Evolutionary conservation across 2,329 filamentous ascomycete species (phyloP).

Genomic region (Chaetomiaceae sp.): DNA sequence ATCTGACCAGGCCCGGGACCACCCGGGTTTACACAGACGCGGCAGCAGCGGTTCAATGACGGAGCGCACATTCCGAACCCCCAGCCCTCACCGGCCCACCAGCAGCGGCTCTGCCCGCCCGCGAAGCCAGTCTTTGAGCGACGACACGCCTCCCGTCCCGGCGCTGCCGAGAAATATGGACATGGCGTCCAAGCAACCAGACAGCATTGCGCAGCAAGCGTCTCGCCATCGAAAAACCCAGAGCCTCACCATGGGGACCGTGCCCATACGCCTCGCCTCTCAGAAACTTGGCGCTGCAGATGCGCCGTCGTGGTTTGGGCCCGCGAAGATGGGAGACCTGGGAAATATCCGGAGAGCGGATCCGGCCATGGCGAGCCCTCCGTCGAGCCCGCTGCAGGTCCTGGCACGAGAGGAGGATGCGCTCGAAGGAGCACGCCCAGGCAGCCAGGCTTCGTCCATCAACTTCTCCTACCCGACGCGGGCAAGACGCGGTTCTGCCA

Average conservation of each 20-base stretch:
- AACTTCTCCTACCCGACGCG: slow-evolving; percentile 56
- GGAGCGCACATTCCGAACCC: slow-evolving; percentile 79
- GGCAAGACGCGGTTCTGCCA: slow-evolving; percentile 38
- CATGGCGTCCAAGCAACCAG: slow-evolving; percentile 23
- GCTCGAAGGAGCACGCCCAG: slow-evolving; percentile 35
- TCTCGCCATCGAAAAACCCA: slow-evolving; percentile 28
- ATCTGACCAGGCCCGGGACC: slow-evolving; percentile 13
- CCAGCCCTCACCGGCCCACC: slow-evolving; percentile 54
- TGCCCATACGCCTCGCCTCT: slow-evolving; percentile 49
- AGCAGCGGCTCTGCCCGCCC: slow-evolving; percentile 28
- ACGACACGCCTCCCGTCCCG: slow-evolving; percentile 68
- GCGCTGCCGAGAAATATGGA: slow-evolving; percentile 55
- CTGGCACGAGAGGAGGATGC: slow-evolving; percentile 15
- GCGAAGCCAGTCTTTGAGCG: slow-evolving; percentile 15
- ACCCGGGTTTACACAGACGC: slow-evolving; percentile 52
- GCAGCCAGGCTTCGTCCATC: slow-evolving; percentile 46
- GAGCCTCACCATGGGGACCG: slow-evolving; percentile 38
- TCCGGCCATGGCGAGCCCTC: slow-evolving; percentile 35
- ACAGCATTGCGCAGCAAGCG: slow-evolving; percentile 7
- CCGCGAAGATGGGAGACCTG: slow-evolving; percentile 39
- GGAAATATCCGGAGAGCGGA: slow-evolving; percentile 44
- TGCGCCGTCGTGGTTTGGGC: slow-evolving; percentile 46
- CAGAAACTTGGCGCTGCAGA: slow-evolving; percentile 42
- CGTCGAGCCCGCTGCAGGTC: slow-evolving; percentile 25
- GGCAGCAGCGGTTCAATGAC: slow-evolving; percentile 79